phyloP scores from a whole-genome alignment of 73 alveolate genomes.

The Tetrahymena thermophila region DNA sequence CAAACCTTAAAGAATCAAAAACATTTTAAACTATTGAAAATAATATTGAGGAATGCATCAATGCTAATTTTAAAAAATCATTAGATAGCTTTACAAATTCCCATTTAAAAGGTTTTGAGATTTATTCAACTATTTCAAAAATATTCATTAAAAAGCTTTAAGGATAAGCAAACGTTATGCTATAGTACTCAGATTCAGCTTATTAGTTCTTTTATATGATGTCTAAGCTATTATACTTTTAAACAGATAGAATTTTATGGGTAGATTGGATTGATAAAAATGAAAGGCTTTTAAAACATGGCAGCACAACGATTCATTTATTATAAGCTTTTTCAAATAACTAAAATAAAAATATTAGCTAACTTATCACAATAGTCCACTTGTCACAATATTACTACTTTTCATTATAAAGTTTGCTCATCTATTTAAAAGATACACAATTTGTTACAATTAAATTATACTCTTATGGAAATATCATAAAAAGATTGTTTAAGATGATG shows the following conservation, averaged over 20 bases:
- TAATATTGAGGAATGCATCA: neutral
- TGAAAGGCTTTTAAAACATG: neutral
- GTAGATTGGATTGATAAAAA: neutral
- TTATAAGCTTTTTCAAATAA: neutral
- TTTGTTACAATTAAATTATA: neutral
- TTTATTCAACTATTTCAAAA: neutral
- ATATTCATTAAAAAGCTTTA: neutral
- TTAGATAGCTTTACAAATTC: neutral
- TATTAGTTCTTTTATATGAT: neutral
- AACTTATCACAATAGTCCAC: neutral
- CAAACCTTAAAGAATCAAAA: neutral
- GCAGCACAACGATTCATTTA: neutral
- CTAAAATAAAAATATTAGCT: neutral
- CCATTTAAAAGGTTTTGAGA: neutral
- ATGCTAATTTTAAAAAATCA: neutral
- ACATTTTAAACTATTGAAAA: neutral
- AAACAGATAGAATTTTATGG: neutral
- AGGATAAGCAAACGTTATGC: neutral
- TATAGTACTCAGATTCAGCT: neutral
- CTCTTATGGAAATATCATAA: neutral
- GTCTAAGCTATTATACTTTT: neutral
- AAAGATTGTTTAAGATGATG: neutral
- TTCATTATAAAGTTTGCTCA: neutral
- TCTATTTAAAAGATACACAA: neutral
- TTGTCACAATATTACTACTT: neutral